Evolutionary conservation across 2,329 filamentous ascomycete genomes (phyloP).

Genomic region (Lachnellula hyalina): DNA sequence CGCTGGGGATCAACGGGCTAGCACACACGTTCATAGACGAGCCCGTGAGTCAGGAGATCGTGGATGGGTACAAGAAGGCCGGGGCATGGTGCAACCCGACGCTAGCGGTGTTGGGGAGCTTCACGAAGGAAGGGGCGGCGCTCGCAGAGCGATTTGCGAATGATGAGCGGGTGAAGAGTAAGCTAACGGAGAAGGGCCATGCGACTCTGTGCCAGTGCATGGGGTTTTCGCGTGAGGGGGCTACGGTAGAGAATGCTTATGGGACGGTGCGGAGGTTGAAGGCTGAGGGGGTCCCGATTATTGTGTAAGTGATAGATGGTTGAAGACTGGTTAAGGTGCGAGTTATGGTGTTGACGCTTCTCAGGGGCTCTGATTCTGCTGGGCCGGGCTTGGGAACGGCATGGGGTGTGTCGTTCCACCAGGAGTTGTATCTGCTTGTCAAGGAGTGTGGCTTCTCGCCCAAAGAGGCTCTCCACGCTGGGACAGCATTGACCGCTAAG

Average conservation of each 20-base stretch:
- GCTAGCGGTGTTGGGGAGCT: neutral
- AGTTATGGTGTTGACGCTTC: neutral
- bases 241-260: slow-evolving; percentile 1
- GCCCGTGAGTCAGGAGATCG: slow-evolving; percentile 8
- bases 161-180: neutral
- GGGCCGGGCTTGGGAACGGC: slow-evolving; percentile 1
- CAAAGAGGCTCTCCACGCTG: slow-evolving; percentile 25
- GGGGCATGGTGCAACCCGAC: slow-evolving; percentile 4
- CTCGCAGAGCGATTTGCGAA: neutral
- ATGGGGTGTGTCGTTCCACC: slow-evolving; percentile 19
- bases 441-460: slow-evolving; percentile 23
- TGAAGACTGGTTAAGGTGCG: neutral
- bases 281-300: slow-evolving; percentile 1
- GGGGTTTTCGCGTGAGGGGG: neutral
- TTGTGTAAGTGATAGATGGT: slow-evolving; percentile 1
- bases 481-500: slow-evolving; percentile 19
- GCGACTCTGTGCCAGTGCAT: neutral
- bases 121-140: slow-evolving; percentile 4
- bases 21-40: slow-evolving; percentile 31
- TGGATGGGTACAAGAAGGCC: slow-evolving; percentile 3
- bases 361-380: slow-evolving; percentile 5
- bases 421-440: slow-evolving; percentile 26
- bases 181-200: neutral
- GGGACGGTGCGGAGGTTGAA: slow-evolving; percentile 1
- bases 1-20: slow-evolving; percentile 28